These are phyloP conservation scores for Amyloporia xantha DNA, from an alignment of 768 basidiomycete genomes.

Conservation along the genomic window DNA sequence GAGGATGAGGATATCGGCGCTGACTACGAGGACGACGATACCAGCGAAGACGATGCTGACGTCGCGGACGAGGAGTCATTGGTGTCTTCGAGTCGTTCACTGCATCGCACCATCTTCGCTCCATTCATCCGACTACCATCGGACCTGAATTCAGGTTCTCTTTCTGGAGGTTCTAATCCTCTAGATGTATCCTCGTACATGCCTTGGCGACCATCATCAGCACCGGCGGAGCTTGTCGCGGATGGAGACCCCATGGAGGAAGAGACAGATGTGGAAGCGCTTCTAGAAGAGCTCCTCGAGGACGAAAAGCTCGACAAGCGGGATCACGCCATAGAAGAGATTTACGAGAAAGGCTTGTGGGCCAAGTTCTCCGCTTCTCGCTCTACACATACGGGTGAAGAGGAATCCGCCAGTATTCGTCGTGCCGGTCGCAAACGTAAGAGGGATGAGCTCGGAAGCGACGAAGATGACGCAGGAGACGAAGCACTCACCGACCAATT, in stretches of 20 bases:
- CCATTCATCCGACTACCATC: conserved; percentile 31
- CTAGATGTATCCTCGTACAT: conserved; percentile 15
- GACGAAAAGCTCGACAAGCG: conserved; percentile 35
- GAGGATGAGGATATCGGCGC: conserved; percentile 9
- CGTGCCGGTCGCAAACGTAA: not conserved
- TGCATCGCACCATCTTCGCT: conserved; percentile 27
- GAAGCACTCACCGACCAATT: conserved; percentile 4
- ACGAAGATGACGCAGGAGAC: conserved; percentile 4
- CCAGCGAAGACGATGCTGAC: conserved; percentile 13
- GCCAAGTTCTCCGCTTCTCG: conserved; percentile 1
- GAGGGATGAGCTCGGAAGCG: not conserved
- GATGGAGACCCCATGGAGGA: conserved; percentile 24
- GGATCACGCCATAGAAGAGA: conserved; percentile 27
- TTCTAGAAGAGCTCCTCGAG: conserved; percentile 34
- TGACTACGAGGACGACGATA: conserved; percentile 11
- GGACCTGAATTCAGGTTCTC: conserved; percentile 4
- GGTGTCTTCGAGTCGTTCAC: conserved; percentile 6
- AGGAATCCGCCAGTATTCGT: not conserved
- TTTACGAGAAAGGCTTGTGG: conserved; percentile 41
- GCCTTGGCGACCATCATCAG: conserved; percentile 14
- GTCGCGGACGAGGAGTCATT: conserved; percentile 2
- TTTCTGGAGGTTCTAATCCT: not conserved
- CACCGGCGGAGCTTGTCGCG: conserved; percentile 9
- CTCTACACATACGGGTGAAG: not conserved
- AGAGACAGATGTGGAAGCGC: conserved; percentile 30